Evolutionary conservation across 1,284 basidiomycete species (phyloP), one percentile per base, ranked within the genome.

Genomic region (Marasmius oreades): DNA sequence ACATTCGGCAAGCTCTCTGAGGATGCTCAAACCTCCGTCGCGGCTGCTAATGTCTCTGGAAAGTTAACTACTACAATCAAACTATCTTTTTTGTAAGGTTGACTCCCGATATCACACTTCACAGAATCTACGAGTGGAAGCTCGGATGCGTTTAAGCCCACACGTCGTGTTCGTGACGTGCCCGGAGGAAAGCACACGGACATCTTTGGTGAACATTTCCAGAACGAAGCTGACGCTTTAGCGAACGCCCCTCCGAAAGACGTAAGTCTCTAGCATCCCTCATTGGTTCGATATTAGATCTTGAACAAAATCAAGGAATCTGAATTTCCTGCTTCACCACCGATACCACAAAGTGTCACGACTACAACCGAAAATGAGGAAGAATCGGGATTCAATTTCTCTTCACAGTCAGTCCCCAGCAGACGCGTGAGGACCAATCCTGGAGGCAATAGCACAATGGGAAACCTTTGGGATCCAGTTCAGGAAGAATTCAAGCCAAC

Each of bases 401-500:
- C 64, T n/a, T 69, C 70, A 8, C 67, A 62, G 45, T 64, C 72
- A 60, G 81, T 73, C 55, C 80, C 81, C 14, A 77, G 69, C 64
- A 79, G 83, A 62, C 82, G 80, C 43, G 80, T 83, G 23, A 76
- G 81, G 55, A 75, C 78, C 52, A 69, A 59, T 18, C 80, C 82
- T 22, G 83, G 84, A 10, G 82, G 82, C 10, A 68, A 65, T 12
- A 76, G 74, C 58, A 76, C 68, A 51, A 66, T 85, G n/a, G 63
- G 67, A 33, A 75, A 64, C 57, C 69, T 87, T 24, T 86, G 82
- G 75, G 77, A 75, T 36, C 59, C 67, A 1, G 73, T 70, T 5
- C 44, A 63, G 2, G 73, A 76, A 37, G 71, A 75, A 50, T 88
- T 86, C 66, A 80, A 82, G 61, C 86, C 86, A 2, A 85, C 85